phyloP scores from a whole-genome alignment of 192 early-diverging fungal species.

The Jimgerdemannia flammicorona region DNA sequence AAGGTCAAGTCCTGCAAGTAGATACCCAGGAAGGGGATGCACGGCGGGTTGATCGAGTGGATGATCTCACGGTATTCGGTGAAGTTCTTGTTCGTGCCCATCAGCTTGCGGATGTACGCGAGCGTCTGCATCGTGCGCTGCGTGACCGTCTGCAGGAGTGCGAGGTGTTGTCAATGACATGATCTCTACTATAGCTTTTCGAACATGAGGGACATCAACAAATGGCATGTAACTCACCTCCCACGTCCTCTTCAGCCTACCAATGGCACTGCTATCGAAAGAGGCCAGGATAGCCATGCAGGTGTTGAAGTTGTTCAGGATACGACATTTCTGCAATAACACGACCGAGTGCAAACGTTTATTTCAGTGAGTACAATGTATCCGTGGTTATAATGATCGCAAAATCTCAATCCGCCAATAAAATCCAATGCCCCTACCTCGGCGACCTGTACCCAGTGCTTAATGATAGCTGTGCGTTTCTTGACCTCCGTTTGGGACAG shows the following conservation, averaged over 20 bases:
- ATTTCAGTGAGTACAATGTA: neutral
- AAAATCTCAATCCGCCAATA: neutral
- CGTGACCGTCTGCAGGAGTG: slow-evolving; percentile 23
- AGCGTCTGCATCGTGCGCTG: slow-evolving; percentile 52
- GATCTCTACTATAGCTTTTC: neutral
- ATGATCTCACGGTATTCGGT: slow-evolving; percentile 78
- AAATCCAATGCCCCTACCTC: slow-evolving; percentile 37
- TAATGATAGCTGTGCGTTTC: slow-evolving; percentile 70
- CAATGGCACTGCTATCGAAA: slow-evolving; percentile 83
- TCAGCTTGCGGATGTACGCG: slow-evolving; percentile 66
- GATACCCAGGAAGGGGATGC: slow-evolving; percentile 76
- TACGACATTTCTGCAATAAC: slow-evolving; percentile 56
- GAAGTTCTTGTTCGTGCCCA: slow-evolving; percentile 85
- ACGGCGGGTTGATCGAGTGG: slow-evolving; percentile 79
- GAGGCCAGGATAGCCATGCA: slow-evolving; percentile 89
- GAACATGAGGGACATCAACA: neutral
- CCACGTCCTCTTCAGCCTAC: slow-evolving; percentile 90
- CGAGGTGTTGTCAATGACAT: neutral
- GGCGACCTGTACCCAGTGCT: slow-evolving; percentile 83
- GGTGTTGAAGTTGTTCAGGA: slow-evolving; percentile 93
- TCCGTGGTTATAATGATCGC: neutral
- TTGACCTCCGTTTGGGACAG: slow-evolving; percentile 77
- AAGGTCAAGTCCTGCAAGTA: slow-evolving; percentile 92
- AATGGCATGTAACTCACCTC: slow-evolving; percentile 36
- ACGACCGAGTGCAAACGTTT: slow-evolving; percentile 1